Evolutionary conservation across 2,329 filamentous ascomycete species (phyloP), one percentile per base, ranked within the genome.

Genomic region (Pezizomycotina sp.): DNA sequence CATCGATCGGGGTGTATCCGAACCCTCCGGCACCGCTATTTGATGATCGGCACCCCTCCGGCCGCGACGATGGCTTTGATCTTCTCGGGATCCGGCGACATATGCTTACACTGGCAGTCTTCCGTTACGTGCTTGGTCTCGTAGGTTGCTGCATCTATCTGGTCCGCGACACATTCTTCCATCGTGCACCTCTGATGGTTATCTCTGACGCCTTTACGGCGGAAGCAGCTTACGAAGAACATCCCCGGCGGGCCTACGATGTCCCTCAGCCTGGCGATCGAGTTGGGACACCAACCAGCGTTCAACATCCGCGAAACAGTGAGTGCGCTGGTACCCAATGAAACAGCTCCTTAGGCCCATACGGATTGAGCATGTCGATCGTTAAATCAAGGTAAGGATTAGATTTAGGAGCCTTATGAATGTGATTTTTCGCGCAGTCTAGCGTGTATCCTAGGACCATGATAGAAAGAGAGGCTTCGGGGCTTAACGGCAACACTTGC

Each of bases 111-210:
- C 13, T 27, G 22, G 14, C 35, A 38, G 4, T 19, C 36, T 25
- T 25, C 31, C 25, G 36, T 32, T 13, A 39, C 36, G 24, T 44
- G 41, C 20, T 41, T 44, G 3, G 36, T 44, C 15, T 35, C 32
- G 28, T 44, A 44, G 8, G 41, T 44, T 12, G 31, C 23, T 25
- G 39, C 41, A 27, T 44, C 41, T 14, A 44, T 36, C 15, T 44
- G 35, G 5, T 36, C 33, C 29, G 41, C 41, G 25, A 34, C 41
- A 20, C 42, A 45, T 19, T 37, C 33, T 26, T 36, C 29, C 20
- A 38, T 29, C 31, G 33, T 27, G 10, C 42, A 45, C 21, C 32
- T 21, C 6, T 34, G 26, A 15, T 38, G 40, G 18, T 32, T 38
- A 27, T 38, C 34, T 4, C 33, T 29, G 6, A 35, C 8, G 8